Percentiles rank a stretch among this genome's conserved stretches.
Conservation (phyloP, 2,329 filamentous ascomycete genomes). For the Venturia asperata region DNA sequence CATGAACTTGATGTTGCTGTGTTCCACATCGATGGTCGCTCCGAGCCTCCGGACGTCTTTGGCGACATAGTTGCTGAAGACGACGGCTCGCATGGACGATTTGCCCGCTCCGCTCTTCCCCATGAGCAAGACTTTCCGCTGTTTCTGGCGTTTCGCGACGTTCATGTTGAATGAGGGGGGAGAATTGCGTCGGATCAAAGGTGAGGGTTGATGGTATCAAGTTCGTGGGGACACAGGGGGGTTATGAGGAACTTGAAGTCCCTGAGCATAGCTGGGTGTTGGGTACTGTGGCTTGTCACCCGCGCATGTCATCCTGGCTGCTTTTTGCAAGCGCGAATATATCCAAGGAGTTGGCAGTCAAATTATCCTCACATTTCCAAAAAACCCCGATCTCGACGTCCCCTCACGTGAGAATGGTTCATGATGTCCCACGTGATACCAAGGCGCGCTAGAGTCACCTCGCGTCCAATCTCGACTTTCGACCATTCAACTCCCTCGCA, state of each 20-base stretch:
- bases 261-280: background rate
- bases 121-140: constrained; percentile 52
- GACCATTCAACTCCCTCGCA: background rate
- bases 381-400: too few species aligned
- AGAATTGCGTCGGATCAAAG: background rate
- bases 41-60: constrained; percentile 88
- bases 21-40: constrained; percentile 95
- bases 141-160: constrained; percentile 39
- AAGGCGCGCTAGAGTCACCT: background rate
- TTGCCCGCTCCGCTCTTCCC: constrained; percentile 97
- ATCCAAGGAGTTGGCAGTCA: too few species aligned
- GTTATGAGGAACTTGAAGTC: background rate
- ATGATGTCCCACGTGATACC: background rate
- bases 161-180: constrained; percentile 15
- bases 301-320: too few species aligned
- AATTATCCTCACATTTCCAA: too few species aligned
- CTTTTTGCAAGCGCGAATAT: too few species aligned
- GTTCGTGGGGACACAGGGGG: background rate
- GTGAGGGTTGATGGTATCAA: background rate
- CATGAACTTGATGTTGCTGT: constrained; percentile 97
- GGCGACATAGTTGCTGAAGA: constrained; percentile 98
- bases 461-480: background rate
- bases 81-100: constrained; percentile 96
- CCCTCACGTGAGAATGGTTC: too few species aligned
- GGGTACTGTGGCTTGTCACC: background rate